These are phyloP conservation scores for Russula abietina DNA, from an alignment of 768 basidiomycete genomes.

Conservation along the genomic window DNA sequence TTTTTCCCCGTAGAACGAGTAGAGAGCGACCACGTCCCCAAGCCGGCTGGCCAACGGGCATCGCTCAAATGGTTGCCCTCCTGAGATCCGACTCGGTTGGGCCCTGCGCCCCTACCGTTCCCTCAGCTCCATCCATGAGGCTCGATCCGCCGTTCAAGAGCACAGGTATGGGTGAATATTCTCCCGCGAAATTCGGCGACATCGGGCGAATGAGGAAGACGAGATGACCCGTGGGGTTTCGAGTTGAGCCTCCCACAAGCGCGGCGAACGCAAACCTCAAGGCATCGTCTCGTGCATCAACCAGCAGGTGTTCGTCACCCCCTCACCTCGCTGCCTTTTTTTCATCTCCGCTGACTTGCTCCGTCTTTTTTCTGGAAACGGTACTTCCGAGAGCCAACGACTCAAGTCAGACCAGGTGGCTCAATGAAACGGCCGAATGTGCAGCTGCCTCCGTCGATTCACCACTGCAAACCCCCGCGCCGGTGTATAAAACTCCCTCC, in stretches of 20 bases:
- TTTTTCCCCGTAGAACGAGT: neutral
- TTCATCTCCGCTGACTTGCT: slow-evolving; percentile 16
- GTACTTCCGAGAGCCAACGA: slow-evolving; percentile 8
- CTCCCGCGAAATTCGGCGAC: neutral
- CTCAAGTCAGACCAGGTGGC: neutral
- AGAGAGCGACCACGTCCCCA: neutral
- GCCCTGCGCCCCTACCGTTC: neutral
- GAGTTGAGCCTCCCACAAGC: neutral
- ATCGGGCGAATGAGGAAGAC: neutral
- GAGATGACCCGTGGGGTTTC: neutral
- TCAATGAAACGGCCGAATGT: slow-evolving; percentile 1
- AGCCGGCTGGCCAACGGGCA: neutral
- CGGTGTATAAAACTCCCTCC: neutral
- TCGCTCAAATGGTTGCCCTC: neutral
- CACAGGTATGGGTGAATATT: neutral
- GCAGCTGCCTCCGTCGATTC: neutral
- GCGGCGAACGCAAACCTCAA: slow-evolving; percentile 18
- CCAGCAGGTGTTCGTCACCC: slow-evolving; percentile 8
- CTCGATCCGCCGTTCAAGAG: neutral
- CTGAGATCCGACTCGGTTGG: neutral
- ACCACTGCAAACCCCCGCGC: neutral
- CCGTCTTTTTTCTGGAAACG: slow-evolving; percentile 4
- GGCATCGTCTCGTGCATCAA: slow-evolving; percentile 6
- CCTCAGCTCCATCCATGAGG: neutral
- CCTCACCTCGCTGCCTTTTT: slow-evolving; percentile 10